A percentile compares a stretch with the other conserved stretches of the same genome.
Evolutionary conservation across 345 rosid genomes (phyloP).

Genomic region (Syzygium aromaticum): DNA sequence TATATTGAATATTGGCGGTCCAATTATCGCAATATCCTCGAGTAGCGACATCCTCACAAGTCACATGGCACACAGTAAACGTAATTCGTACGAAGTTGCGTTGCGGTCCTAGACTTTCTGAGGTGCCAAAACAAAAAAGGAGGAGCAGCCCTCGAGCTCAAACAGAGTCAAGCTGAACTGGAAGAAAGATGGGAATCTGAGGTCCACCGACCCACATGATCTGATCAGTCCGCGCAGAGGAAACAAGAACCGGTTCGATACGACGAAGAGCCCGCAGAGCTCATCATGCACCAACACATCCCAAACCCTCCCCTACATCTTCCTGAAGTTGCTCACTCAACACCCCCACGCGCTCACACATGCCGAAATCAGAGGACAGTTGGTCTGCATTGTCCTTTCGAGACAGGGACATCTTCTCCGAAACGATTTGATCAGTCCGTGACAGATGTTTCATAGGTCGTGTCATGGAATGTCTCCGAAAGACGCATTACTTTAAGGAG

Average conservation of each 20-base stretch:
- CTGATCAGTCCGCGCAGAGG: background rate
- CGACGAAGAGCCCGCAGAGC: background rate
- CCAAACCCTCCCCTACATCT: background rate
- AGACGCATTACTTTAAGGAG: background rate
- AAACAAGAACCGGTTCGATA: background rate
- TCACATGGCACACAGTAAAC: background rate
- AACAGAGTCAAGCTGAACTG: background rate
- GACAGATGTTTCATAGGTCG: background rate
- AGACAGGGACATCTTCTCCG: background rate
- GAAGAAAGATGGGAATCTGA: background rate
- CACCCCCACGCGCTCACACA: background rate
- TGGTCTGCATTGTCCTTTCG: background rate
- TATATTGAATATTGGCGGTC: background rate
- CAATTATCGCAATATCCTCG: background rate
- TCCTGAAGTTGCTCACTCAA: background rate
- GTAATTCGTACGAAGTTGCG: background rate
- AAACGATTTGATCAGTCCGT: background rate
- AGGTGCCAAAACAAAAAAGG: background rate
- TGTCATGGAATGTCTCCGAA: background rate
- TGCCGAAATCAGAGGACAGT: background rate
- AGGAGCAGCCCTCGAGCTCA: background rate
- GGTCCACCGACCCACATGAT: background rate
- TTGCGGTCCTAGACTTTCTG: background rate
- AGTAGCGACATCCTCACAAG: background rate
- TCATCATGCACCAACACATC: background rate